phyloP scores from a whole-genome alignment of 371 early-diverging fungal genomes.

The Blakeslea trispora region DNA sequence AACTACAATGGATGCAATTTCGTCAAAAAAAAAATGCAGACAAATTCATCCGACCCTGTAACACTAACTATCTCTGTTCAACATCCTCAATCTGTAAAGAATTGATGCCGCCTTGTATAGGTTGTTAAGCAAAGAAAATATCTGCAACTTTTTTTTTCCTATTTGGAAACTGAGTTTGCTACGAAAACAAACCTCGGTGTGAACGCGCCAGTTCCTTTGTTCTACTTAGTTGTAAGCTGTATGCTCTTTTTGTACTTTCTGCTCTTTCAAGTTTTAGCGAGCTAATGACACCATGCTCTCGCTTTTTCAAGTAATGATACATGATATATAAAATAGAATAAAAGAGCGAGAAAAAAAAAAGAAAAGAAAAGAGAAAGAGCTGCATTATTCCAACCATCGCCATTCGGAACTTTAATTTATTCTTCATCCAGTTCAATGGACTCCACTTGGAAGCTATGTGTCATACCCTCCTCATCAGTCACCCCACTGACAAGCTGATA shows the following conservation, averaged over 20 bases:
- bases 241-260: conserved; percentile 40
- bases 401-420: neutral
- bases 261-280: conserved; percentile 37
- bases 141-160: no score
- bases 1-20: no score
- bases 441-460: conserved; percentile 30
- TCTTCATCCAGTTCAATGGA: conserved; percentile 24
- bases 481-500: conserved; percentile 46
- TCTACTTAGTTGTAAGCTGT: conserved; percentile 37
- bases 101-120: conserved; percentile 62
- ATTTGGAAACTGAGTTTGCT: conserved; percentile 9
- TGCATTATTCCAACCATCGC: neutral
- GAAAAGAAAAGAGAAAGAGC: conserved; percentile 9
- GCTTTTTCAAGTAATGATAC: conserved; percentile 39
- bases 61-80: conserved; percentile 68
- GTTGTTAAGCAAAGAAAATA: no score
- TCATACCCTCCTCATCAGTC: conserved; percentile 35
- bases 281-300: conserved; percentile 35
- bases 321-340: conserved; percentile 16
- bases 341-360: conserved; percentile 7
- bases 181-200: conserved; percentile 37
- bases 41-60: no score
- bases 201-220: conserved; percentile 36
- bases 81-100: conserved; percentile 57
- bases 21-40: no score